Percentiles rank a stretch among this genome's conserved stretches.
Conservation (phyloP, 495 filamentous ascomycete species). For the Hyphodiscus hymeniophilus region DNA sequence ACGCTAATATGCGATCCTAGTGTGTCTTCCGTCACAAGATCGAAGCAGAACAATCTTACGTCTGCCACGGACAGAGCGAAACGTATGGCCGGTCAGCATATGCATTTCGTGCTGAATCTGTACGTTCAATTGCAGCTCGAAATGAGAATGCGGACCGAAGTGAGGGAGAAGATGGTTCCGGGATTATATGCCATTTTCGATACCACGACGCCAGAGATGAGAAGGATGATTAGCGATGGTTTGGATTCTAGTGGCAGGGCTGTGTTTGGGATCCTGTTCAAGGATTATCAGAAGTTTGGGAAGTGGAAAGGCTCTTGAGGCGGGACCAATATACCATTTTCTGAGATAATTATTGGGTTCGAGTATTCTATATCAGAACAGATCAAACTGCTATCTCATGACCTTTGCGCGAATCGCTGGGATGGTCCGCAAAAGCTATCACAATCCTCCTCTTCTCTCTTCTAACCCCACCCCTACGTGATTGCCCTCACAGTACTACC, state of each 20-base stretch:
- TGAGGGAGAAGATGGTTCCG: conserved; percentile 60
- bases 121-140: conserved; percentile 63
- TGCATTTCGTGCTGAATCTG: conserved; percentile 62
- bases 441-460: too few species aligned
- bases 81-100: conserved; percentile 64
- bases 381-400: too few species aligned
- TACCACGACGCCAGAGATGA: conserved; percentile 53
- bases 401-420: too few species aligned
- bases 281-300: conserved; percentile 59
- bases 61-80: conserved; percentile 72
- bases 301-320: conserved; percentile 50
- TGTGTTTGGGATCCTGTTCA: conserved; percentile 64
- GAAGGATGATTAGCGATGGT: conserved; percentile 58
- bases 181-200: conserved; percentile 67
- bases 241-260: conserved; percentile 61
- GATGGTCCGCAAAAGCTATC: too few species aligned
- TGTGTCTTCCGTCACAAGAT: conserved; percentile 56
- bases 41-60: conserved; percentile 43
- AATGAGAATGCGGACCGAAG: conserved; percentile 36
- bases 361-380: too few species aligned
- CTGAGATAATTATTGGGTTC: too few species aligned
- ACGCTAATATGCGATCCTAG: conserved; percentile 74
- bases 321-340: too few species aligned
- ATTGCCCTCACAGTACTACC: too few species aligned
- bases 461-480: too few species aligned